These are phyloP conservation scores for Cucurbita moschata DNA, from an alignment of 306 rosid genomes.

Conservation along the genomic window DNA sequence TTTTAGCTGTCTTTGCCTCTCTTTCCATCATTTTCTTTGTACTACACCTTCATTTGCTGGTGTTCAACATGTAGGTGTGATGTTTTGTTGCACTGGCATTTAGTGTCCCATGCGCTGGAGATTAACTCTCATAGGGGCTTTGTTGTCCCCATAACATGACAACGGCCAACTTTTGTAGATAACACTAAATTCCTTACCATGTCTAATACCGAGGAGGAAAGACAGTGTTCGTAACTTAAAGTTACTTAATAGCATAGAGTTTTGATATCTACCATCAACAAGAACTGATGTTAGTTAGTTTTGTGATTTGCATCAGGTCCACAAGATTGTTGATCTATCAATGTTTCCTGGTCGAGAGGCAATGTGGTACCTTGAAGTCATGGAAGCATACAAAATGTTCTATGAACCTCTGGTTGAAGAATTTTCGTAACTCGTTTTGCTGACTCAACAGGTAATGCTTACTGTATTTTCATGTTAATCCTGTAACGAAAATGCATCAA, in stretches of 20 bases:
- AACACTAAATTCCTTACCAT: neutral
- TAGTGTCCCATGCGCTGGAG: neutral
- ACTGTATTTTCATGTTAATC: neutral
- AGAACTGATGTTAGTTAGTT: neutral
- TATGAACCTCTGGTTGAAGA: slow-evolving; percentile 57
- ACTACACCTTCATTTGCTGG: neutral
- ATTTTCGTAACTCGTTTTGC: slow-evolving; percentile 7
- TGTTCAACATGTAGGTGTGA: neutral
- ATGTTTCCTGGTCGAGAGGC: slow-evolving; percentile 59
- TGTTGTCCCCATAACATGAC: neutral
- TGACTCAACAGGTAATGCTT: neutral
- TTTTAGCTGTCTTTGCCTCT: neutral
- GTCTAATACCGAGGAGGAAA: neutral
- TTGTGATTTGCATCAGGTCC: slow-evolving; percentile 30
- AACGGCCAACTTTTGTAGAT: neutral
- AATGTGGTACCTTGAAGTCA: slow-evolving; percentile 89
- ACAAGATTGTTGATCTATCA: slow-evolving; percentile 92
- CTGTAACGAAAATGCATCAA: neutral
- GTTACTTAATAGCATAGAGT: neutral
- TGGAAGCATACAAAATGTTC: slow-evolving; percentile 71
- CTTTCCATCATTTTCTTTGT: neutral
- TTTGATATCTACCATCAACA: neutral
- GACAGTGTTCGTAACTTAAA: neutral
- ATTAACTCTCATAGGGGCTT: neutral
- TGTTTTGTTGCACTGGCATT: neutral